phyloP scores from a whole-genome alignment of 768 basidiomycete genomes.

The Boletus eberwhitei region DNA sequence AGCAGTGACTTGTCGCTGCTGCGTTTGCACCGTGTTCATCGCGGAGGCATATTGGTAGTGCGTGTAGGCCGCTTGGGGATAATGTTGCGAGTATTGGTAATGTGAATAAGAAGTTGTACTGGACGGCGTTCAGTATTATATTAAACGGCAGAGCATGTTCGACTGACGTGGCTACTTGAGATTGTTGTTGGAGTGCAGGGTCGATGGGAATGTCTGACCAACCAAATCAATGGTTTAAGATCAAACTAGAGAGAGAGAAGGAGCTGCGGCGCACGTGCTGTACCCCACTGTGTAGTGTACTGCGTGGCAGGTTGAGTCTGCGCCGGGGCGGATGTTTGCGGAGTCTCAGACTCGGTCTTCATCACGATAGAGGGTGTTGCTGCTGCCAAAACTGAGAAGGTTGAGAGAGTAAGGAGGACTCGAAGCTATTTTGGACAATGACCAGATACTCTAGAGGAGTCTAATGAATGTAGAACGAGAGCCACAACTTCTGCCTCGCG shows the following conservation, averaged over 20 bases:
- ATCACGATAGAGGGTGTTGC: conserved; percentile 18
- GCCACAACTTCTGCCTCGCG: neutral
- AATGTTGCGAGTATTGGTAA: conserved; percentile 40
- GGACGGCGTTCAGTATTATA: conserved; percentile 7
- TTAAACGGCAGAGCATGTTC: neutral
- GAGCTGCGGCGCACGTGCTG: conserved; percentile 31
- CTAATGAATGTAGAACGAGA: neutral
- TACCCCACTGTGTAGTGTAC: conserved; percentile 40
- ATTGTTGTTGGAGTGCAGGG: conserved; percentile 63
- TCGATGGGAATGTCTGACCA: conserved; percentile 59
- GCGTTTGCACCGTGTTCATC: conserved; percentile 30
- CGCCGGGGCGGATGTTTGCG: conserved; percentile 32
- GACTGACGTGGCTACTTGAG: conserved; percentile 44
- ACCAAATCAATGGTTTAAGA: conserved; percentile 1
- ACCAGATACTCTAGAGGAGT: neutral
- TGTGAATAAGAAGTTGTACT: conserved; percentile 51
- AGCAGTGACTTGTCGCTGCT: conserved; percentile 26
- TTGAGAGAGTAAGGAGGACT: neutral
- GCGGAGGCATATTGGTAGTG: conserved; percentile 43
- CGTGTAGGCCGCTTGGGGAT: conserved; percentile 35
- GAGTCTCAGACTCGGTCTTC: conserved; percentile 43
- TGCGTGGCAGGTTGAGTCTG: conserved; percentile 28
- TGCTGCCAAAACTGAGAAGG: neutral
- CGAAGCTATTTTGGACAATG: neutral
- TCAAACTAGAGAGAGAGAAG: neutral